Percentiles rank a stretch among this genome's conserved stretches.
phyloP scores from a whole-genome alignment of 2,329 filamentous ascomycete genomes.

The Curvularia hawaiiensis region DNA sequence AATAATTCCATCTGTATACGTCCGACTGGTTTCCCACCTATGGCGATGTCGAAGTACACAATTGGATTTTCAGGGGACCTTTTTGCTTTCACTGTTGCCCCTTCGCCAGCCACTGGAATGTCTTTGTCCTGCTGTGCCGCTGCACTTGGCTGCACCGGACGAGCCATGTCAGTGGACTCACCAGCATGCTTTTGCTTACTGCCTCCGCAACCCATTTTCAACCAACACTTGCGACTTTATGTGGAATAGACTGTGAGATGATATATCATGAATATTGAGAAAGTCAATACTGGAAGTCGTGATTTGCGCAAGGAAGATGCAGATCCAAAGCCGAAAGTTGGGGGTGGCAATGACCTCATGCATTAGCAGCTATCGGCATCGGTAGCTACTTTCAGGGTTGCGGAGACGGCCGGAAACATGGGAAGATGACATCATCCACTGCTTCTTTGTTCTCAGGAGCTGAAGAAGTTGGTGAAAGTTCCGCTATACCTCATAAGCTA shows the following conservation, averaged over 20 bases:
- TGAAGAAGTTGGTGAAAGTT: not conserved
- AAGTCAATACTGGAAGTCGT: not conserved
- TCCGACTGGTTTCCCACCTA: slow-evolving; percentile 59
- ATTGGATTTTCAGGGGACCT: slow-evolving; percentile 21
- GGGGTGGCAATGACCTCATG: not conserved
- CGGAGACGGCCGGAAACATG: not conserved
- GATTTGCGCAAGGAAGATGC: not conserved
- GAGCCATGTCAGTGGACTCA: slow-evolving; percentile 14
- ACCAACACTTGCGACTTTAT: not conserved
- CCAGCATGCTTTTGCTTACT: slow-evolving; percentile 15
- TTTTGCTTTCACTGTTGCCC: slow-evolving; percentile 10
- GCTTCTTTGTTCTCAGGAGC: not conserved
- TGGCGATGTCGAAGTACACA: slow-evolving; percentile 24
- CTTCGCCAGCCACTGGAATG: not conserved
- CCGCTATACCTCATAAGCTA: not conserved
- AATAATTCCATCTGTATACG: slow-evolving; percentile 86
- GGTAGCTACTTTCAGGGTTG: not conserved
- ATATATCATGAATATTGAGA: not conserved
- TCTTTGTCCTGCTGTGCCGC: not conserved
- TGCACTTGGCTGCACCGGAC: slow-evolving; percentile 8
- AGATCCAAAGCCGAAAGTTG: not conserved
- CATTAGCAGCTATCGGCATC: not conserved
- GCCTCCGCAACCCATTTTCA: slow-evolving; percentile 19
- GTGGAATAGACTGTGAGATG: not conserved
- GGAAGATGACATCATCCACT: not conserved